Percentiles rank a stretch among this genome's conserved stretches.
phyloP scores from a whole-genome alignment of 2,329 filamentous ascomycete species.

The Trichoderma oligosporum region DNA sequence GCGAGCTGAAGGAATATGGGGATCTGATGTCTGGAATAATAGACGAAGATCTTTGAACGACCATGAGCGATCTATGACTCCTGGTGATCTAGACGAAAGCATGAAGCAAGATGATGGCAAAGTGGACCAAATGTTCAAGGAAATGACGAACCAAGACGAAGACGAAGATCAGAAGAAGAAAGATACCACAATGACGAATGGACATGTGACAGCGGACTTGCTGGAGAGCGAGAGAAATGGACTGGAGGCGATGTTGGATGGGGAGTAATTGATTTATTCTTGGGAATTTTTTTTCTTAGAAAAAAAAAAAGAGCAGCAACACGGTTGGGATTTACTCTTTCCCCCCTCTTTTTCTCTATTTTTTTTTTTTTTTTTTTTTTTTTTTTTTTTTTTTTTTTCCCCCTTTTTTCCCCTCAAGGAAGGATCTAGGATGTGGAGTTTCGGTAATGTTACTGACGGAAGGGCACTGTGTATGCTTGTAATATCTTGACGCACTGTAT shows the following conservation, averaged over 20 bases:
- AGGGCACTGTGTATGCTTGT: slow-evolving; percentile 9
- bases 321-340: neutral
- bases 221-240: slow-evolving; percentile 45
- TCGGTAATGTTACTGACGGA: neutral
- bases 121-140: slow-evolving; percentile 54
- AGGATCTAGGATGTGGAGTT: slow-evolving; percentile 13
- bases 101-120: slow-evolving; percentile 43
- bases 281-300: neutral
- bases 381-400: neutral
- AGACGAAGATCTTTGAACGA: slow-evolving; percentile 31
- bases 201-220: slow-evolving; percentile 40
- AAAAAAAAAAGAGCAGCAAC: neutral
- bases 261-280: slow-evolving; percentile 32
- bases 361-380: neutral
- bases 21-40: slow-evolving; percentile 45
- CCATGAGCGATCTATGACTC: slow-evolving; percentile 27
- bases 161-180: slow-evolving; percentile 43
- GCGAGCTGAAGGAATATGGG: slow-evolving; percentile 50
- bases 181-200: slow-evolving; percentile 27
- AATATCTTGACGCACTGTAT: slow-evolving; percentile 14
- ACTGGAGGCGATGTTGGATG: slow-evolving; percentile 45
- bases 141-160: slow-evolving; percentile 52
- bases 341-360: neutral
- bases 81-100: slow-evolving; percentile 29
- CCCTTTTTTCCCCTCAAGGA: neutral